Evolutionary conservation across 495 filamentous ascomycete species (phyloP), one percentile per base, ranked within the genome.

Genomic region (Cairneyella variabilis): DNA sequence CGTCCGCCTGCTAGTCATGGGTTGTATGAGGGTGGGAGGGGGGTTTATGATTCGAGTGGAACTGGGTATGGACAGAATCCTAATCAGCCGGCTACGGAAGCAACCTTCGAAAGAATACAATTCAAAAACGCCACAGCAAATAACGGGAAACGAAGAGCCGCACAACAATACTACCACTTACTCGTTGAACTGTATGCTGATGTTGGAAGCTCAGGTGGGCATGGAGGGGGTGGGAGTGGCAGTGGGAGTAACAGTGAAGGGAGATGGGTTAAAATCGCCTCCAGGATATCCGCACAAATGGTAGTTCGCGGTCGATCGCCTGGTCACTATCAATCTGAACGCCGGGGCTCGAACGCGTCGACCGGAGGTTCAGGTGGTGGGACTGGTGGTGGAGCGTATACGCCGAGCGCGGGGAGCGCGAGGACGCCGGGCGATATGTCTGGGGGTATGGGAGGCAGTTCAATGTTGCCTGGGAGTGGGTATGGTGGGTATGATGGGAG

Each of bases 81-180:
- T 10, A 59, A 54, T 18, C 69, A 71, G 26, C 76, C 76, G 6
- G 74, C 77, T 3, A 75, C 65, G 27, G 78, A 82, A 64, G 79
- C 82, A 47, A 88, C 86, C 1, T 97, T 97, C 64, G 91, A 97
- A 60, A 83, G 92, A 2, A 96, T 97, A 38, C 92, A 97, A 62
- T 97, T 97, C 76, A 95, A 96, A 65, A 88, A 88, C 46, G 93
- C 92, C 1, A 97, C 92, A 1, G 90, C 91, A 3, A 97, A 97
- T 71, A 97, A 97, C 56, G 92, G 92, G 20, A 96, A 96, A 64
- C 76, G 92, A 48, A 76, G 92, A 39, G 90, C 92, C 0, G 88
- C 89, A 10, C 92, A 97, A 65, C 92, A 96, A 61, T 96, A 90
- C 65, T 97, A 95, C 65, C 91, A 95, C 58, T 76, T 97, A 25